Percentiles rank a stretch among this genome's conserved stretches.
Evolutionary conservation across 306 rosid species (phyloP).

Genomic region (Cucurbita moschata): DNA sequence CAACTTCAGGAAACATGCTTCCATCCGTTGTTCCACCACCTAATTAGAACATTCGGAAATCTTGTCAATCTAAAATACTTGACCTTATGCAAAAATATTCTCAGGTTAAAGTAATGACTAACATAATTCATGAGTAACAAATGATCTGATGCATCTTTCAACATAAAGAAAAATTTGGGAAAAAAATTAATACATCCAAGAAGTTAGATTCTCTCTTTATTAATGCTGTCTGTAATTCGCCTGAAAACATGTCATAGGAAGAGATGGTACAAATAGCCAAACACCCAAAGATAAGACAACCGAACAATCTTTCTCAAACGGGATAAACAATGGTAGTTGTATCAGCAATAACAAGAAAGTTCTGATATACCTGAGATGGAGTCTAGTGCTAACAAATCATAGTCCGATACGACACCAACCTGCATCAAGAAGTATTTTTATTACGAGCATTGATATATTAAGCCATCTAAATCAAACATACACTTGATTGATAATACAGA

Average conservation of each 20-base stretch:
- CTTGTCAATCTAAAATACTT: not conserved
- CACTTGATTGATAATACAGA: not conserved
- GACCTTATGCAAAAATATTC: not conserved
- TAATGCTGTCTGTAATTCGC: not conserved
- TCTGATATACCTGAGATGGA: slow-evolving; percentile 55
- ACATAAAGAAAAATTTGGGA: not conserved
- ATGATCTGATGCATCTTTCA: not conserved
- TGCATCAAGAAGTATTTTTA: slow-evolving; percentile 22
- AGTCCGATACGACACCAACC: slow-evolving; percentile 97
- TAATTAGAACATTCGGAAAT: slow-evolving; percentile 22
- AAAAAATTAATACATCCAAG: not conserved
- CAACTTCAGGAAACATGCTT: slow-evolving; percentile 83
- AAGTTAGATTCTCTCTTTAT: not conserved
- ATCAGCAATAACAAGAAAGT: not conserved
- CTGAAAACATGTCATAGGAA: not conserved
- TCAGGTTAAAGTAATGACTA: not conserved
- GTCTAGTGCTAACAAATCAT: slow-evolving; percentile 85
- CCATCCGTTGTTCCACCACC: slow-evolving; percentile 47
- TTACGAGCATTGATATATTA: not conserved
- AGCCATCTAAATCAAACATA: not conserved
- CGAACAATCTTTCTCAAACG: not conserved
- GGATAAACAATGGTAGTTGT: not conserved
- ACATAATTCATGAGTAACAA: not conserved
- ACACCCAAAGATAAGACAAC: not conserved
- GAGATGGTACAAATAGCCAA: not conserved